Conservation (phyloP, 164 flowering plant genomes). For the Magnolia changhungtana region DNA sequence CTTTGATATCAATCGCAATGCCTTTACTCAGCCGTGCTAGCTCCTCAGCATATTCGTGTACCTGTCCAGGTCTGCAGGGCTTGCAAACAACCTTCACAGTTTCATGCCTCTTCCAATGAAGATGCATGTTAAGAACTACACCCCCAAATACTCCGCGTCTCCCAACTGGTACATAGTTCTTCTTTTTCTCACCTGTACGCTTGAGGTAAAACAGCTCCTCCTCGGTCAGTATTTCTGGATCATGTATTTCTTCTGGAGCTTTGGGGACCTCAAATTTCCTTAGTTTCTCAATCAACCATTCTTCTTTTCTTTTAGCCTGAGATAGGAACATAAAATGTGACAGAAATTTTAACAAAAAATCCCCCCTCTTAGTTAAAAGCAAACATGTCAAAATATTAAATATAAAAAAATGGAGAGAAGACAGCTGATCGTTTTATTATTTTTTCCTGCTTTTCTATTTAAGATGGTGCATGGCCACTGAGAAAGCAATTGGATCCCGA, state of each 20-base stretch:
- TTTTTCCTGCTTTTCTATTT: background rate
- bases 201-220: slow-evolving; percentile 86
- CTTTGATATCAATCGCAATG: slow-evolving; percentile 71
- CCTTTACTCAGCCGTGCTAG: slow-evolving; percentile 82
- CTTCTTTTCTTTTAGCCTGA: slow-evolving; percentile 88
- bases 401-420: background rate
- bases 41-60: slow-evolving; percentile 80
- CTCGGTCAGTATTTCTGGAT: slow-evolving; percentile 87
- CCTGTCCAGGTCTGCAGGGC: slow-evolving; percentile 85
- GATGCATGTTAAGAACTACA: slow-evolving; percentile 97
- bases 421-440: background rate
- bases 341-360: background rate
- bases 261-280: slow-evolving; percentile 69
- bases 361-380: background rate
- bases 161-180: slow-evolving; percentile 83
- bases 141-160: slow-evolving; percentile 95
- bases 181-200: slow-evolving; percentile 91
- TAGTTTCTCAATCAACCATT: slow-evolving; percentile 87
- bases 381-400: background rate
- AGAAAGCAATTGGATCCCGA: no score
- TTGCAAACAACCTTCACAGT: slow-evolving; percentile 85
- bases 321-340: background rate
- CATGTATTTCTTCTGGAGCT: slow-evolving; percentile 55
- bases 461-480: background rate
- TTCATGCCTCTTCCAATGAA: slow-evolving; percentile 92